Conservation (phyloP, 129 eudicot genomes). For the Flaveria bidentis region DNA sequence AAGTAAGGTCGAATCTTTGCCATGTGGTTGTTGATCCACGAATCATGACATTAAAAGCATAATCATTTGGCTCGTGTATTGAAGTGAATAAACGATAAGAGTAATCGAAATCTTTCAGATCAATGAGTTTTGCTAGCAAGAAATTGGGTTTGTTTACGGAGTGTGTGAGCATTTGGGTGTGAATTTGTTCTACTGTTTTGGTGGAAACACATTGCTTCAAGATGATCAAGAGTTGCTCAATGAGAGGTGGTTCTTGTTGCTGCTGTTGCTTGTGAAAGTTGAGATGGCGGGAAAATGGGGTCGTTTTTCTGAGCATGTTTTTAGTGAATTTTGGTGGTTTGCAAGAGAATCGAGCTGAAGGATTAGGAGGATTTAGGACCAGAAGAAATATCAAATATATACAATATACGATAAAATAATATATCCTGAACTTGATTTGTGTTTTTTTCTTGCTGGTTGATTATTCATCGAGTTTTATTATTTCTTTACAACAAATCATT, state of each 20-base stretch:
- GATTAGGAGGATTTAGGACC: too few species aligned
- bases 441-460: too few species aligned
- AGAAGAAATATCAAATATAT: too few species aligned
- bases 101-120: constrained; percentile 56
- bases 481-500: too few species aligned
- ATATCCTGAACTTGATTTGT: too few species aligned
- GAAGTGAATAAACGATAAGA: constrained; percentile 50
- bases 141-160: constrained; percentile 55
- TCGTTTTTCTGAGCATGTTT: constrained; percentile 36
- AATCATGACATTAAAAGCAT: constrained; percentile 66
- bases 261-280: constrained; percentile 25
- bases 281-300: constrained; percentile 42
- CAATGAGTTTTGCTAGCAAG: constrained; percentile 55
- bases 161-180: constrained; percentile 62
- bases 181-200: constrained; percentile 61
- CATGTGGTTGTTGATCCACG: constrained; percentile 67
- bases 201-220: constrained; percentile 44
- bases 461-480: too few species aligned
- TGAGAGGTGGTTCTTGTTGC: constrained; percentile 17
- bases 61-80: constrained; percentile 59
- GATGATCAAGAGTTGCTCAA: constrained; percentile 37
- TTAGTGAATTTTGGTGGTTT: neutral
- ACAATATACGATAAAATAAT: too few species aligned
- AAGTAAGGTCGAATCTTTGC: constrained; percentile 50
- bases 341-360: neutral